A percentile compares a stretch with the other conserved stretches of the same genome.
phyloP scores from a whole-genome alignment of 1,284 basidiomycete genomes.

The Ustilago crameri region DNA sequence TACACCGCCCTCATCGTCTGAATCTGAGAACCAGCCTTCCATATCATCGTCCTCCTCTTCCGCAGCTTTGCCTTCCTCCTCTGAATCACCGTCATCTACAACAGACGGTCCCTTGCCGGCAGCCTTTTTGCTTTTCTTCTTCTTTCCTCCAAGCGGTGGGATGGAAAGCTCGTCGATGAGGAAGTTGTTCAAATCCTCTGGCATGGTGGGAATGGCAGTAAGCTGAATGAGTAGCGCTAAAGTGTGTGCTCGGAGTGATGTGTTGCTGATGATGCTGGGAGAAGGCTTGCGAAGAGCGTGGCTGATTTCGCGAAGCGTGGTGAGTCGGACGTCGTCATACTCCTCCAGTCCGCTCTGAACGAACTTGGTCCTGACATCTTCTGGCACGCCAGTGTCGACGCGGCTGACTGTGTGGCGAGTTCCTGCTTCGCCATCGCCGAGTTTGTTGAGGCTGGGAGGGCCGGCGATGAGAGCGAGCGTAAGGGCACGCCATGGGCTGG shows the following conservation, averaged over 20 bases:
- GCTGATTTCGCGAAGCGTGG: slow-evolving; percentile 84
- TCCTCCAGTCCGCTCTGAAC: slow-evolving; percentile 57
- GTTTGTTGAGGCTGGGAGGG: slow-evolving; percentile 30
- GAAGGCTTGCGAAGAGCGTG: slow-evolving; percentile 40
- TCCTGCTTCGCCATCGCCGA: slow-evolving; percentile 36
- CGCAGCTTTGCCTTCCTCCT: slow-evolving; percentile 28
- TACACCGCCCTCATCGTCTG: slow-evolving; percentile 60
- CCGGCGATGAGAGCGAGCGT: slow-evolving; percentile 50
- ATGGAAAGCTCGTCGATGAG: slow-evolving; percentile 73
- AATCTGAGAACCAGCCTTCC: slow-evolving; percentile 69
- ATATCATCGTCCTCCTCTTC: slow-evolving; percentile 70
- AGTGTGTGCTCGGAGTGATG: slow-evolving; percentile 73
- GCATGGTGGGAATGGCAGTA: slow-evolving; percentile 81
- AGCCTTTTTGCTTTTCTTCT: slow-evolving; percentile 42
- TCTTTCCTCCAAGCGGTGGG: slow-evolving; percentile 13
- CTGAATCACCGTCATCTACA: slow-evolving; percentile 62
- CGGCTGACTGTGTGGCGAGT: slow-evolving; percentile 27
- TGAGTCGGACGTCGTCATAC: slow-evolving; percentile 84
- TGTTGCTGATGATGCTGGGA: slow-evolving; percentile 35
- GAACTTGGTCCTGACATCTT: slow-evolving; percentile 57
- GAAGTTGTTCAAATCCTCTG: slow-evolving; percentile 83
- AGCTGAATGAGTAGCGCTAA: slow-evolving; percentile 81
- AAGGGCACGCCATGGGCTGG: slow-evolving; percentile 48
- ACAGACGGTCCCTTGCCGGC: slow-evolving; percentile 44
- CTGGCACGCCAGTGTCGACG: slow-evolving; percentile 25